Evolutionary conservation across 2,329 filamentous ascomycete genomes (phyloP), one percentile per base, ranked within the genome.

Genomic region (Diaporthe nobilis): DNA sequence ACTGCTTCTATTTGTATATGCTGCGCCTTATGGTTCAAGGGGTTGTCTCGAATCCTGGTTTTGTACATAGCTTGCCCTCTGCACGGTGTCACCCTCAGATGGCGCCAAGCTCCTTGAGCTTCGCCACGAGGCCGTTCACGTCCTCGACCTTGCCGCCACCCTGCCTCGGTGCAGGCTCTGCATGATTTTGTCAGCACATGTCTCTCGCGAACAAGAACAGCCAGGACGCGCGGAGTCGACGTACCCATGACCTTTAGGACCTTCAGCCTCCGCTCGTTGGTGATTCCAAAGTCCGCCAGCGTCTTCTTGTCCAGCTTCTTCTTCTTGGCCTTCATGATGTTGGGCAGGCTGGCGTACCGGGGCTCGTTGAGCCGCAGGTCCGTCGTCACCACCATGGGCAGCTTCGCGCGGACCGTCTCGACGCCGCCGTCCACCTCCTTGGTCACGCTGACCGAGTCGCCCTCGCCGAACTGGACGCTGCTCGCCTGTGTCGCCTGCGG

Each of bases 241-340:
- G 82, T 86, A 95, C 93, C 94, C 67, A 90, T 92, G 78, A 99
- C 96, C 90, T 97, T 97, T 80, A 98, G 82, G 73, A 95, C 94
- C 92, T 97, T 98, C 84, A 99, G 86, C 81, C 96, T 90, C 85
- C 90, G 92, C 84, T 90, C 89, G 71, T 90, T 91, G 80, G 95
- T 92, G 58, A 98, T 86, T 2, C 94, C 95, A 84, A 94, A 94
- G 83, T 99, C 97, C 75, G 88, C 90, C 84, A 98, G 84, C 79
- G 90, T 95, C 90, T 95, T 94, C 93, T 98, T 98, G 82, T 97
- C 95, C 80, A 99, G 83, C 82, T 94, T 94, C 94, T 99, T 99
- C 94, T 98, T 99, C 94, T 99, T 99, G 72, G 97, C 97, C 93
- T 98, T 99, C 97, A 99, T 99, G 79, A 99, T 98, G 84, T 98